Conservation (phyloP, 179 eudicot genomes). For the Drosera spatulata region DNA sequence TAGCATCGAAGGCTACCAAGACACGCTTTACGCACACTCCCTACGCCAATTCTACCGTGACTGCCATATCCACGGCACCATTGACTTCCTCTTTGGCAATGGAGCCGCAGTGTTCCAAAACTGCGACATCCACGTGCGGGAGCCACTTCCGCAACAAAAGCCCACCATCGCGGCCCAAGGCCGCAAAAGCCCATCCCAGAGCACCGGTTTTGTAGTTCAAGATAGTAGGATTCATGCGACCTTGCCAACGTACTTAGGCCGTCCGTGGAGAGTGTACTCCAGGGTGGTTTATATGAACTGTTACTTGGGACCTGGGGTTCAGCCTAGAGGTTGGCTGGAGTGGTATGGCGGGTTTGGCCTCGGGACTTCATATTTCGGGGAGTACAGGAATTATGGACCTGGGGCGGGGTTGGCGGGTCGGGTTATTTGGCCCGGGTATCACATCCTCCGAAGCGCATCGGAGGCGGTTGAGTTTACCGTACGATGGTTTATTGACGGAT, state of each 20-base stretch:
- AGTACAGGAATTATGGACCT: slow-evolving; percentile 79
- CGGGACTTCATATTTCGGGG: slow-evolving; percentile 71
- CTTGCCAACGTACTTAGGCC: slow-evolving; percentile 66
- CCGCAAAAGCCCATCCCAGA: slow-evolving; percentile 72
- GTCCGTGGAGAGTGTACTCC: slow-evolving; percentile 86
- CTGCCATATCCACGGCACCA: slow-evolving; percentile 71
- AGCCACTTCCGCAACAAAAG: slow-evolving; percentile 65
- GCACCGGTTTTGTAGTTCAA: slow-evolving; percentile 80
- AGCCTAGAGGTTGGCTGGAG: slow-evolving; percentile 93
- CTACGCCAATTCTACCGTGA: slow-evolving; percentile 93
- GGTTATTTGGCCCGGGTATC: slow-evolving; percentile 86
- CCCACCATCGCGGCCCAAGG: slow-evolving; percentile 88
- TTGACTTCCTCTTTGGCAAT: slow-evolving; percentile 90
- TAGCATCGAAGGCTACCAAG: slow-evolving; percentile 95
- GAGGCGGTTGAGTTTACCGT: slow-evolving; percentile 63
- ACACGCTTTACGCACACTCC: slow-evolving; percentile 90
- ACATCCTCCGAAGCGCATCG: slow-evolving; percentile 33
- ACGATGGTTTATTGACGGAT: slow-evolving; percentile 57
- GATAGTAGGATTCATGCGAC: slow-evolving; percentile 61
- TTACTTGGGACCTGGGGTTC: slow-evolving; percentile 48
- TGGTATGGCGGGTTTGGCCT: slow-evolving; percentile 76
- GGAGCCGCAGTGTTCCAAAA: slow-evolving; percentile 85
- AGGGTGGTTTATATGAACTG: slow-evolving; percentile 73
- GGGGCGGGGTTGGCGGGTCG: slow-evolving; percentile 46
- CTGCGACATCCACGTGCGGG: slow-evolving; percentile 55